A percentile compares a stretch with the other conserved stretches of the same genome.
phyloP scores from a whole-genome alignment of 228 moss, liverwort and hornwort genomes.

The Sphagnum magellanicum region DNA sequence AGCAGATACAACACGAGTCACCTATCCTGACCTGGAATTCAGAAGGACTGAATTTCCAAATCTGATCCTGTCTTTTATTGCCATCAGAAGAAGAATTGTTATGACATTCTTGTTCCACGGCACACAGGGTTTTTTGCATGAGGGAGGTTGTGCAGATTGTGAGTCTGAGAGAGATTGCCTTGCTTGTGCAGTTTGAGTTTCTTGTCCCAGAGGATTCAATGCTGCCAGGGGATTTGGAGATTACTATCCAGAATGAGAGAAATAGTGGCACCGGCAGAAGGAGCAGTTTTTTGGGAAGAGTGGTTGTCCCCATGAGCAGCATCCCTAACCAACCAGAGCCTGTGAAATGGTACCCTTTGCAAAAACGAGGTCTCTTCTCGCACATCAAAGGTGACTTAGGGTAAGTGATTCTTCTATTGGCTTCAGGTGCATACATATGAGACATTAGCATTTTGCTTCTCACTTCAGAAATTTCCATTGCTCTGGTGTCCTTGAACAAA shows the following conservation, averaged over 20 bases:
- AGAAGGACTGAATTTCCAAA: background rate
- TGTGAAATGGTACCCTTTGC: constrained; percentile 33
- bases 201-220: constrained; percentile 8
- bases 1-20: background rate
- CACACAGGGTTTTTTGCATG: background rate
- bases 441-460: background rate
- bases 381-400: constrained; percentile 54
- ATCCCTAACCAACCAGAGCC: constrained; percentile 35
- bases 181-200: constrained; percentile 39
- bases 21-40: background rate
- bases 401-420: constrained; percentile 11
- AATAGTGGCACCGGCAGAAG: constrained; percentile 27
- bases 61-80: background rate
- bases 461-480: background rate
- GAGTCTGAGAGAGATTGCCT: no score
- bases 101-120: background rate
- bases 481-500: background rate
- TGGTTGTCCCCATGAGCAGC: constrained; percentile 19
- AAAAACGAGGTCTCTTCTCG: constrained; percentile 37
- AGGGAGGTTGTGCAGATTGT: no score
- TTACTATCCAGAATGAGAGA: constrained; percentile 43
- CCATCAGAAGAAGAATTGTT: background rate
- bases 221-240: constrained; percentile 16
- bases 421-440: background rate
- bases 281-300: constrained; percentile 34